Conservation (phyloP, 305 asterid genomes). For the Fraxinus floribunda region DNA sequence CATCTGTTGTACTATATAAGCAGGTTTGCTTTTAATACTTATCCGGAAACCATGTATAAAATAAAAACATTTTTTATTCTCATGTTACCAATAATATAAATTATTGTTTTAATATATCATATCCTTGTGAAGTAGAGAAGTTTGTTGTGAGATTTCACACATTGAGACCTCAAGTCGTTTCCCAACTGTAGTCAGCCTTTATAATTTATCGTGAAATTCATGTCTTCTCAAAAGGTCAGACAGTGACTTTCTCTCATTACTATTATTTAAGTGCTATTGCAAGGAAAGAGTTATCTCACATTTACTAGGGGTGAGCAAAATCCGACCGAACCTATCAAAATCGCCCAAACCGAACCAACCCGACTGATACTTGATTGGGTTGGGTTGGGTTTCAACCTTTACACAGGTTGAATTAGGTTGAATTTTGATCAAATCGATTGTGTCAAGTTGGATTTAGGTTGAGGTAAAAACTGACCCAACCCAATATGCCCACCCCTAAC, state of each 20-base stretch:
- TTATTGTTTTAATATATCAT: neutral
- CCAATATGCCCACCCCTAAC: too few species aligned
- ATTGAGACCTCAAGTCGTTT: conserved; percentile 50
- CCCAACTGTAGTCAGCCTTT: conserved; percentile 69
- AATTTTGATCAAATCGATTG: too few species aligned
- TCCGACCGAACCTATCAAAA: too few species aligned
- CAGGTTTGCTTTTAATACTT: conserved; percentile 58
- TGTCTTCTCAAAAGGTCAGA: conserved; percentile 67
- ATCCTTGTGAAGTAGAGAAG: conserved; percentile 40
- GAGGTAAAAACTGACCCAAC: too few species aligned
- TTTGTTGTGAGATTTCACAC: conserved; percentile 52
- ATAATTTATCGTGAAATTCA: conserved; percentile 73
- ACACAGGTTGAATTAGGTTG: too few species aligned
- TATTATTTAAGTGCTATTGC: neutral
- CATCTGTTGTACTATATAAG: conserved; percentile 60
- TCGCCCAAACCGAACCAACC: too few species aligned
- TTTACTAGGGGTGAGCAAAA: too few species aligned
- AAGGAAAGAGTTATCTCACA: neutral
- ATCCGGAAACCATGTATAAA: conserved; percentile 53
- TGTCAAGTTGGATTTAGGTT: too few species aligned
- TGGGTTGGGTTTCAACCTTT: too few species aligned
- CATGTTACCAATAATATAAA: neutral
- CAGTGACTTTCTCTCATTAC: conserved; percentile 13
- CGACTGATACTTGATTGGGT: too few species aligned
- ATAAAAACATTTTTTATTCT: neutral